phyloP scores from a whole-genome alignment of 2,329 filamentous ascomycete species.

The Penicillium sp. region DNA sequence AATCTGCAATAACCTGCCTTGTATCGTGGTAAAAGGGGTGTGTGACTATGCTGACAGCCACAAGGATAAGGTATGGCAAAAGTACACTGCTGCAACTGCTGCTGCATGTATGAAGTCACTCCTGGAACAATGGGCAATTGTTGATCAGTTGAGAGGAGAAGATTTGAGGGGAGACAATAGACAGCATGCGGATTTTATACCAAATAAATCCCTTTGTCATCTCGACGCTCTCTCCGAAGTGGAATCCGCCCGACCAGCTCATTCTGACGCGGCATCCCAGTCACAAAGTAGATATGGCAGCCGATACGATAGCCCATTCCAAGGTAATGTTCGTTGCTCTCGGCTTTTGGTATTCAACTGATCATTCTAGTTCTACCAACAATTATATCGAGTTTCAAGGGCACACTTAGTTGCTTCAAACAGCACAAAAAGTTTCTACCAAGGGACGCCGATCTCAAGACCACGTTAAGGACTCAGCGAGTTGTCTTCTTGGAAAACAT shows the following conservation, averaged over 20 bases:
- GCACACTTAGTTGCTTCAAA: neutral
- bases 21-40: slow-evolving; percentile 36
- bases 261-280: neutral
- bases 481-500: neutral
- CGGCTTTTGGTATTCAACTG: neutral
- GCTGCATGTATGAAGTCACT: slow-evolving; percentile 33
- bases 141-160: neutral
- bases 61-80: slow-evolving; percentile 43
- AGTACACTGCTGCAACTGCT: slow-evolving; percentile 42
- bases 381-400: slow-evolving; percentile 1
- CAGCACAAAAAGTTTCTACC: neutral
- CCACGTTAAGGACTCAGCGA: neutral
- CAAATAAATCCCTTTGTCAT: no score
- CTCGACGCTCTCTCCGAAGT: no score
- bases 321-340: neutral
- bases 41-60: slow-evolving; percentile 47
- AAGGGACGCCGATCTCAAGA: slow-evolving; percentile 4
- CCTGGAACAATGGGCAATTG: slow-evolving; percentile 3
- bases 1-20: slow-evolving; percentile 34
- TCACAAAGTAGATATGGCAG: neutral
- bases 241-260: no score
- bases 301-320: neutral
- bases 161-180: no score
- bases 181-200: no score
- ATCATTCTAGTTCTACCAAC: slow-evolving; percentile 1